Evolutionary conservation across 1,284 basidiomycete genomes (phyloP), one percentile per base, ranked within the genome.

Genomic region (Chiua sp.): DNA sequence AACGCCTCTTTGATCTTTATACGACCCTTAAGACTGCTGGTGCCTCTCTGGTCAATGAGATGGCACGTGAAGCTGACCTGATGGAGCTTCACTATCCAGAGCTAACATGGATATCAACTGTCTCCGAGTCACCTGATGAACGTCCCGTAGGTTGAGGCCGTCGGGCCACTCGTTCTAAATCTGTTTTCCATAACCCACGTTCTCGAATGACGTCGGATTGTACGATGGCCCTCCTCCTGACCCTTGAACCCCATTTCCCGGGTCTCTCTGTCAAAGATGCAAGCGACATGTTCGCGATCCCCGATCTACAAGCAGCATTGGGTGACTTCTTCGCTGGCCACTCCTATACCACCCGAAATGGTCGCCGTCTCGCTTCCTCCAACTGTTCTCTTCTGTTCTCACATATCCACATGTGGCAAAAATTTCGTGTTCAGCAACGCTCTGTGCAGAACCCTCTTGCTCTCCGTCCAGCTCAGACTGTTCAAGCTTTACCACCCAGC

Each of bases 261-360:
- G 5, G 42, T 7, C 26, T 64, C 8, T 32, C 11, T 12, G 15
- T 64, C n/a, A 16, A 42, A 1, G 18, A 30, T 10, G 53, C 44
- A 6, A 13, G 23, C 1, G 3, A 16, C 7, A 1, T 8, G 10
- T 42, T 59, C 18, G 22, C 5, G 3, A 53, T 63, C 13, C 11
- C 26, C 6, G 33, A 63, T 59, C 52, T 63, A 2, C 12, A 3
- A 12, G 39, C 53, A 16, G 53, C 61, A 1, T 37, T 63, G 15
- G 46, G 52, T 4, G 61, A 63, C 44, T 58, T 59, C 23, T 49
- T 35, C 32, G 47, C 56, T 49, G n/a, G 54, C 22, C n/a, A 18
- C 8, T 57, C 49, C 2, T 64, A 64, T 15, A 47, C 15, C 7
- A 3, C 1, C 13, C 18, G 22, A 23, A 52, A 37, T 46, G 55